These are phyloP conservation scores for Phytophthora crassamura DNA, from an alignment of 352 stramenopile genomes.

Conservation along the genomic window DNA sequence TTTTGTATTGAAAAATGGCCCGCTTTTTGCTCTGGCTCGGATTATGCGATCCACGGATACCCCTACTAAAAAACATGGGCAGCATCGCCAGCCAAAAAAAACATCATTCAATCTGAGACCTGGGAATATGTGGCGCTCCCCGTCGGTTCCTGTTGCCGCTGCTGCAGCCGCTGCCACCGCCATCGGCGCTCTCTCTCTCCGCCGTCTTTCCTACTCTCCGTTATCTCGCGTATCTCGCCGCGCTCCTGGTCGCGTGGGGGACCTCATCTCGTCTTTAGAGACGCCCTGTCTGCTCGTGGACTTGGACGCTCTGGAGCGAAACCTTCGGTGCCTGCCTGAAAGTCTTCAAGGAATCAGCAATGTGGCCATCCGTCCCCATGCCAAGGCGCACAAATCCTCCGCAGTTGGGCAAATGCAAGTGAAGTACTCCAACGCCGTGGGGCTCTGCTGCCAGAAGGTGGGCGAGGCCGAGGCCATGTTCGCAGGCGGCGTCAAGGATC, in stretches of 20 bases:
- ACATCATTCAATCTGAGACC: too few relatives aligned
- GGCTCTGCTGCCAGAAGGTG: constrained; percentile 78
- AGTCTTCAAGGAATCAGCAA: constrained; percentile 34
- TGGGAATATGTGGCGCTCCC: constrained; percentile 32
- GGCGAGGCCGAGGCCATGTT: constrained; percentile 80
- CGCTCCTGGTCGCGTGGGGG: constrained; percentile 34
- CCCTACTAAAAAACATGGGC: too few relatives aligned
- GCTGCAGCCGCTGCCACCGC: constrained; percentile 13
- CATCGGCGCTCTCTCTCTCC: constrained; percentile 15
- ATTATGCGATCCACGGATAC: too few relatives aligned
- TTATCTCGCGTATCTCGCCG: constrained; percentile 26
- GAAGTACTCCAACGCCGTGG: constrained; percentile 46
- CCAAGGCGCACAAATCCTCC: constrained; percentile 78
- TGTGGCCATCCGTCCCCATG: constrained; percentile 69
- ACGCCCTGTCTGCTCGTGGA: constrained; percentile 77
- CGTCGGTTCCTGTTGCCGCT: constrained; percentile 18
- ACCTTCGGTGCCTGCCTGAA: constrained; percentile 47
- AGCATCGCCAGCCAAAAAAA: too few relatives aligned
- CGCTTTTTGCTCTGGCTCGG: too few relatives aligned
- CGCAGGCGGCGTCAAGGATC: constrained; percentile 51
- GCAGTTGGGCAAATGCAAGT: constrained; percentile 60
- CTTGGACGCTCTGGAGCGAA: constrained; percentile 66
- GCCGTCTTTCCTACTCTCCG: constrained; percentile 6
- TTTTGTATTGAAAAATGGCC: too few relatives aligned
- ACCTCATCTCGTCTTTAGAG: constrained; percentile 52